Percentiles rank a stretch among this genome's conserved stretches.
Conservation (phyloP, 148 eudicot species). For the Rhododendron griersonianum region DNA sequence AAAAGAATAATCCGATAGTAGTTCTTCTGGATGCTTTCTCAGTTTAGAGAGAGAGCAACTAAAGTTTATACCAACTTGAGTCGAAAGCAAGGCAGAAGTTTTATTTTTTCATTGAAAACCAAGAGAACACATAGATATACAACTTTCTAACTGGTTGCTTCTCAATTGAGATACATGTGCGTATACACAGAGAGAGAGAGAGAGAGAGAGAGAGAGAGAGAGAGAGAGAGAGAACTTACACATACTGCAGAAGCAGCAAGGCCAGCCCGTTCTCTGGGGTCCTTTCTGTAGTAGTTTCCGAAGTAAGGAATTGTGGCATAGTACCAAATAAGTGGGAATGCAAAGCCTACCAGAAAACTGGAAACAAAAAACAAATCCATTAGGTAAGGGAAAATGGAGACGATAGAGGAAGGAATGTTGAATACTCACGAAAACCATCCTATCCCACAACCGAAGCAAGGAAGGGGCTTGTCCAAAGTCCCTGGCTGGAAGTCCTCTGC, state of each 20-base stretch:
- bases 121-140: too few species aligned
- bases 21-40: too few species aligned
- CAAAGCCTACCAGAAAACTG: constrained; percentile 77
- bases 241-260: constrained; percentile 93
- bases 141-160: too few species aligned
- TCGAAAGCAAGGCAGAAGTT: too few species aligned
- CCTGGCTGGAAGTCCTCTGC: constrained; percentile 64
- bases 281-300: constrained; percentile 78
- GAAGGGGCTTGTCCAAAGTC: constrained; percentile 75
- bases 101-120: too few species aligned
- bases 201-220: too few species aligned
- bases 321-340: constrained; percentile 76
- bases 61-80: too few species aligned
- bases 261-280: constrained; percentile 97
- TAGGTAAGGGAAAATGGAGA: background rate
- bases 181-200: too few species aligned
- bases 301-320: constrained; percentile 78
- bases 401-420: background rate
- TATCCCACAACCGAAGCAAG: constrained; percentile 92
- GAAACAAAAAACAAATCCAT: background rate
- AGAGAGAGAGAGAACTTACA: constrained; percentile 29
- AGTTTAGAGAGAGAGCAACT: too few species aligned
- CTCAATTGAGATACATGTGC: too few species aligned
- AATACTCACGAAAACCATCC: constrained; percentile 96
- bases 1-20: too few species aligned